Conservation (phyloP, 352 stramenopile genomes). For the Globisporangium emineosum region DNA sequence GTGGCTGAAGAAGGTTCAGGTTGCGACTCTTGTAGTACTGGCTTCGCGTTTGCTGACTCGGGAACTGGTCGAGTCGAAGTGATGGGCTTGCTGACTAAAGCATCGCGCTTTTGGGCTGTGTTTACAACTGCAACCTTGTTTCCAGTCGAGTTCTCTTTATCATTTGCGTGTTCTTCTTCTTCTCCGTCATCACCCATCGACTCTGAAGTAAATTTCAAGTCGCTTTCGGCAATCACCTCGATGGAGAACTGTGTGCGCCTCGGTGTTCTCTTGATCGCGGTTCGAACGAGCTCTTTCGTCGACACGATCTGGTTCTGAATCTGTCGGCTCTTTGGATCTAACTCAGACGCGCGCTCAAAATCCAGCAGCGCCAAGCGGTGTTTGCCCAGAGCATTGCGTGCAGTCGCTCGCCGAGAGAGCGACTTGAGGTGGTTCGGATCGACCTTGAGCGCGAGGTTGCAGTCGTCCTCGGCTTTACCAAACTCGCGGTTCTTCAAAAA, state of each 20-base stretch:
- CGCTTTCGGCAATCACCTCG: conserved; percentile 30
- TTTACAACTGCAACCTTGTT: neutral
- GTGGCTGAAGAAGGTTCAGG: neutral
- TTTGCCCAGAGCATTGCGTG: conserved; percentile 82
- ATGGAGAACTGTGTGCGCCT: conserved; percentile 49
- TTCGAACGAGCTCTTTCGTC: conserved; percentile 64
- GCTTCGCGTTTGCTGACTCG: neutral
- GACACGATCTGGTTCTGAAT: conserved; percentile 52
- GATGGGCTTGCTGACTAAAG: neutral
- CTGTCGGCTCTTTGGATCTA: conserved; percentile 79
- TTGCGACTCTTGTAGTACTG: neutral
- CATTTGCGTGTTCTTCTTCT: neutral
- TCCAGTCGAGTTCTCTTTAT: conserved; percentile 13
- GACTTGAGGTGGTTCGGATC: conserved; percentile 87
- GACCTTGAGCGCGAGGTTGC: conserved; percentile 72
- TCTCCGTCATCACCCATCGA: neutral
- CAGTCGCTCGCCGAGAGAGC: conserved; percentile 74
- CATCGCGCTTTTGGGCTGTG: neutral
- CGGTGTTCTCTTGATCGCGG: conserved; percentile 62
- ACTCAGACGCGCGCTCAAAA: conserved; percentile 51
- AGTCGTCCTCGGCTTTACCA: conserved; percentile 88
- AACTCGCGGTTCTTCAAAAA: conserved; percentile 87
- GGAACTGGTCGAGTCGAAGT: neutral
- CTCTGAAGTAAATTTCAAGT: conserved; percentile 24
- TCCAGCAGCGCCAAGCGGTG: conserved; percentile 83